These are phyloP conservation scores for Xylaria sp. DNA, from an alignment of 2,329 filamentous ascomycete species.

Conservation along the genomic window DNA sequence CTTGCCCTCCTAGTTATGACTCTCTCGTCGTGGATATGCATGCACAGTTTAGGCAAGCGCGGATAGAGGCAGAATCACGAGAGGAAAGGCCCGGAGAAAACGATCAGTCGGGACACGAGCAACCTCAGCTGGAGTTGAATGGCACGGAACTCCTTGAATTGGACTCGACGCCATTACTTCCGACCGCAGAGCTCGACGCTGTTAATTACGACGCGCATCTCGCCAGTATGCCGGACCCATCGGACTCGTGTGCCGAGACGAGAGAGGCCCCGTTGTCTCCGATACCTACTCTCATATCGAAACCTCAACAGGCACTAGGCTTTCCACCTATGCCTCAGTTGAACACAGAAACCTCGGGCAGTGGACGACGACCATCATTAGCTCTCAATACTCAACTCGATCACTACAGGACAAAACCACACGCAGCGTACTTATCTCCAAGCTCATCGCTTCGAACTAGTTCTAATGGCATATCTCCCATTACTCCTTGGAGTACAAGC, in stretches of 20 bases:
- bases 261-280: slow-evolving; percentile 9
- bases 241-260: slow-evolving; percentile 2
- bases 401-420: slow-evolving; percentile 44
- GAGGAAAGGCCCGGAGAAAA: slow-evolving; percentile 27
- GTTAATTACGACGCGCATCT: slow-evolving; percentile 43
- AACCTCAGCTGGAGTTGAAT: slow-evolving; percentile 57
- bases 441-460: slow-evolving; percentile 53
- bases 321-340: slow-evolving; percentile 30
- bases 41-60: slow-evolving; percentile 36
- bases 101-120: slow-evolving; percentile 27
- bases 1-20: slow-evolving; percentile 59
- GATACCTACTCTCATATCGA: slow-evolving; percentile 9
- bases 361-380: slow-evolving; percentile 46
- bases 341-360: slow-evolving; percentile 24
- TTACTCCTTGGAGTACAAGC: slow-evolving; percentile 57
- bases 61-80: slow-evolving; percentile 40
- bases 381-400: slow-evolving; percentile 49
- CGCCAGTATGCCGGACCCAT: slow-evolving; percentile 21
- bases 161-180: slow-evolving; percentile 59
- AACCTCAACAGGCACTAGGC: slow-evolving; percentile 1
- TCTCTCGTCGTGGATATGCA: slow-evolving; percentile 52
- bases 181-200: slow-evolving; percentile 46
- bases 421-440: slow-evolving; percentile 46
- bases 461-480: slow-evolving; percentile 58
- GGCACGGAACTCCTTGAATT: slow-evolving; percentile 65